A percentile compares a stretch with the other conserved stretches of the same genome.
phyloP scores from a whole-genome alignment of 495 filamentous ascomycete species.

The Penicillium subrubescens region DNA sequence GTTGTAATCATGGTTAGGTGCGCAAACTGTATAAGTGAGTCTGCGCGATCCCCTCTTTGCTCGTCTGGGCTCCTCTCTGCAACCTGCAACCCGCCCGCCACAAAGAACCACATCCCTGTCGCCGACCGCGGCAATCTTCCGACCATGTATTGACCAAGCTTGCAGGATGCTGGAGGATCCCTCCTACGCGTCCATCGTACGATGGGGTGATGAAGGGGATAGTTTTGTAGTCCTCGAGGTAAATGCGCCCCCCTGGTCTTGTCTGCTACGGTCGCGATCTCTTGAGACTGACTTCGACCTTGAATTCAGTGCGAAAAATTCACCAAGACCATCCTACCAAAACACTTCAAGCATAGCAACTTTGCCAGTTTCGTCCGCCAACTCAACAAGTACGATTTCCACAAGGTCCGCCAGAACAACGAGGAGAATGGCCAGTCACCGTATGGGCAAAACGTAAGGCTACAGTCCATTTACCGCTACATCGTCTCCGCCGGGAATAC shows the following conservation, averaged over 20 bases:
- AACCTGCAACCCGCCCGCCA: conserved; percentile 1
- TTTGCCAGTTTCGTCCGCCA: conserved; percentile 99
- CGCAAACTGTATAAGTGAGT: conserved; percentile 97
- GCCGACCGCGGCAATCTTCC: conserved; percentile 9
- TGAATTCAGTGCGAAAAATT: conserved; percentile 87
- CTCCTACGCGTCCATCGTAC: conserved; percentile 85
- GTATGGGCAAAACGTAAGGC: conserved; percentile 83
- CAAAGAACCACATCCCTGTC: conserved; percentile 5
- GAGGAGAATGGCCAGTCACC: conserved; percentile 90
- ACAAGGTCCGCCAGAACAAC: conserved; percentile 96
- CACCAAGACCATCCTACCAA: conserved; percentile 93
- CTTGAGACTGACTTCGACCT: conserved; percentile 13
- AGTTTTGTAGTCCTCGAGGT: conserved; percentile 98
- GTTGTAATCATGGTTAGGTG: conserved; percentile 60
- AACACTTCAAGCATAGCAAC: conserved; percentile 99
- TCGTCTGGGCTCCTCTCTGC: conserved; percentile 8
- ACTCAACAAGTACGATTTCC: conserved; percentile 99
- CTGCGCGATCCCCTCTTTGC: conserved; percentile 12
- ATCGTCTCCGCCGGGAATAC: background rate
- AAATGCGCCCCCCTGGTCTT: conserved; percentile 26
- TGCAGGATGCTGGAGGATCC: conserved; percentile 95
- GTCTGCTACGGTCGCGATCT: background rate
- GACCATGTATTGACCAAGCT: conserved; percentile 9
- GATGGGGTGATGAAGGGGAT: conserved; percentile 93
- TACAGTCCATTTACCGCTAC: conserved; percentile 12